A percentile compares a stretch with the other conserved stretches of the same genome.
These are phyloP conservation scores for Globisporangium uncinulatum DNA, from an alignment of 352 stramenopile genomes.

Conservation along the genomic window DNA sequence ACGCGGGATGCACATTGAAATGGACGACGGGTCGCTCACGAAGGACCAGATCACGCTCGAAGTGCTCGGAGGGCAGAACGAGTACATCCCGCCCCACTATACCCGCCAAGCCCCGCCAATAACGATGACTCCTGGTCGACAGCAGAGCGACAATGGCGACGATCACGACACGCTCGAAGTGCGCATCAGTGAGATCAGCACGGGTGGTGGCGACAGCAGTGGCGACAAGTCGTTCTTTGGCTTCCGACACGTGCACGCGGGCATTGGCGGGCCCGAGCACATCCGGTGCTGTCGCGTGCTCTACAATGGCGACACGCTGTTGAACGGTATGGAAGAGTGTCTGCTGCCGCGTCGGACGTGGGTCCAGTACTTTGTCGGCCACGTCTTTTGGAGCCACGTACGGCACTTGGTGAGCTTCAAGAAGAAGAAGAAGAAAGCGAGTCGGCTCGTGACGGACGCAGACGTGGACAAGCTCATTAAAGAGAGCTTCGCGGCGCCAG, in stretches of 20 bases:
- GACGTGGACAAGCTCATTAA: constrained; percentile 64
- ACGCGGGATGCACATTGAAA: constrained; percentile 52
- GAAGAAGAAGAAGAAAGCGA: constrained; percentile 35
- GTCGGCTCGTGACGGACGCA: constrained; percentile 52
- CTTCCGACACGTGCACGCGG: constrained; percentile 39
- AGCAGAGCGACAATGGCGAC: background rate
- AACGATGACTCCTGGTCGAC: too few relatives aligned
- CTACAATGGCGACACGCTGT: constrained; percentile 65
- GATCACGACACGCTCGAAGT: constrained; percentile 27
- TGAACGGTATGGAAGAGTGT: constrained; percentile 64
- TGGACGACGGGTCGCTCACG: constrained; percentile 73
- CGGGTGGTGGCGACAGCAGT: constrained; percentile 12
- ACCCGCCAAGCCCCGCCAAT: too few relatives aligned
- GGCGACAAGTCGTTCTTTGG: constrained; percentile 26
- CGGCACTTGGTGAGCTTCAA: constrained; percentile 32
- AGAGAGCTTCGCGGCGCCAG: constrained; percentile 50
- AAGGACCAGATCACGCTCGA: constrained; percentile 77
- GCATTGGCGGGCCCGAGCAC: constrained; percentile 37
- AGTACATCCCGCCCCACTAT: constrained; percentile 30
- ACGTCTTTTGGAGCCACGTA: constrained; percentile 45
- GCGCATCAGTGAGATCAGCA: constrained; percentile 37
- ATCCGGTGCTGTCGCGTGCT: constrained; percentile 69
- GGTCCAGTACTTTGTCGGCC: constrained; percentile 50
- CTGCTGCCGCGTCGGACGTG: constrained; percentile 49
- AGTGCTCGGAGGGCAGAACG: constrained; percentile 53